Conservation (phyloP, 2,329 filamentous ascomycete genomes). For the Aspergillus intermedius region DNA sequence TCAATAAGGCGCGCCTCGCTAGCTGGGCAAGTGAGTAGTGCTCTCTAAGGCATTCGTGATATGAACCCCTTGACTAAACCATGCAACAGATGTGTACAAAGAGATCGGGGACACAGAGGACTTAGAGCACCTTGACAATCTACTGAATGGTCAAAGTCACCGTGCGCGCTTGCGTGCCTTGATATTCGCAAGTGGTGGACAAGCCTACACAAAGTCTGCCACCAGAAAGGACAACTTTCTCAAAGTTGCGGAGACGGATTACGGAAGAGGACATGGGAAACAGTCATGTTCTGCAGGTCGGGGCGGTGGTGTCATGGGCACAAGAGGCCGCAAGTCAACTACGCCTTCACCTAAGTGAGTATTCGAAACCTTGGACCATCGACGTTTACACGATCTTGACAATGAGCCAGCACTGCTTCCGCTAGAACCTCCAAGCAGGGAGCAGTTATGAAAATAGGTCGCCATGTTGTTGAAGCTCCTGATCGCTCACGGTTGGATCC, state of each 20-base stretch:
- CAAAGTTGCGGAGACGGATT: background rate
- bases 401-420: background rate
- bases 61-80: constrained; percentile 5
- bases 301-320: constrained; percentile 21
- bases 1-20: constrained; percentile 19
- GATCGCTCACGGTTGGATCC: constrained; percentile 10
- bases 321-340: constrained; percentile 10
- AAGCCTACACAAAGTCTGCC: constrained; percentile 5
- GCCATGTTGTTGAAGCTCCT: constrained; percentile 1
- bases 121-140: constrained; percentile 23
- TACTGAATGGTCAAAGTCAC: constrained; percentile 36
- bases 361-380: background rate
- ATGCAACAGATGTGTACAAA: constrained; percentile 23
- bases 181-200: constrained; percentile 13
- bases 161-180: constrained; percentile 21
- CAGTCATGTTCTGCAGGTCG: constrained; percentile 8
- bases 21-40: constrained; percentile 29
- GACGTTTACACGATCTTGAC: background rate
- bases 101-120: constrained; percentile 23
- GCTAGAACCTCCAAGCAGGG: constrained; percentile 2
- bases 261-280: background rate
- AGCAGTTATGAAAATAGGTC: constrained; percentile 3
- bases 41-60: background rate
- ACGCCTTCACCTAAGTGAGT: background rate
- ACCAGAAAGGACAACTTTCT: constrained; percentile 3